phyloP scores from a whole-genome alignment of 2,329 filamentous ascomycete species.

The Diaporthe citri region DNA sequence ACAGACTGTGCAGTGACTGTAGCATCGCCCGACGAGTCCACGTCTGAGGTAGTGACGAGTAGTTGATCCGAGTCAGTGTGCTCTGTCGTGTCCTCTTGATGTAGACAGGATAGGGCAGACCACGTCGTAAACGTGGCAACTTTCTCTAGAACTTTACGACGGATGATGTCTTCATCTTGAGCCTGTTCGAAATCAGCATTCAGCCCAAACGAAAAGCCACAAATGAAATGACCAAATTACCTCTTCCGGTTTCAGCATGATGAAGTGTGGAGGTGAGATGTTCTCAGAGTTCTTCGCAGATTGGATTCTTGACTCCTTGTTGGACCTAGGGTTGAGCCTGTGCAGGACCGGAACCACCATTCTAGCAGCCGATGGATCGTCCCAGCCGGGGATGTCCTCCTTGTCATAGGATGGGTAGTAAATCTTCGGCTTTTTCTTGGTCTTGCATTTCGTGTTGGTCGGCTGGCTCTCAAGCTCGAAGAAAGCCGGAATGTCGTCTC shows the following conservation, averaged over 20 bases:
- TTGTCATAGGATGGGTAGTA: constrained; percentile 62
- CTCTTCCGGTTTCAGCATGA: constrained; percentile 81
- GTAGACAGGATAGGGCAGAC: constrained; percentile 46
- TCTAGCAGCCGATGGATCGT: constrained; percentile 72
- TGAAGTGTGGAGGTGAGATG: constrained; percentile 72
- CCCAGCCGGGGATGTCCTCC: constrained; percentile 62
- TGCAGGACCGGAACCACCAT: constrained; percentile 81
- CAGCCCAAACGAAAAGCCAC: constrained; percentile 33
- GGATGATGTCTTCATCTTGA: constrained; percentile 75
- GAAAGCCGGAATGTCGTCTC: constrained; percentile 76
- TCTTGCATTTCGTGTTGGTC: constrained; percentile 75
- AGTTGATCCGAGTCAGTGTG: constrained; percentile 77
- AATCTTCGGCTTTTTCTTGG: constrained; percentile 55
- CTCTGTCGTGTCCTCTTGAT: constrained; percentile 64
- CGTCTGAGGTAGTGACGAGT: constrained; percentile 72
- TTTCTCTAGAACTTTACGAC: constrained; percentile 83
- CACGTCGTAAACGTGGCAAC: constrained; percentile 82
- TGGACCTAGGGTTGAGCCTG: constrained; percentile 56
- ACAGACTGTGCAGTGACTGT: constrained; percentile 80
- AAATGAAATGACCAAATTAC: constrained; percentile 51
- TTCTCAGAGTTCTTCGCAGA: constrained; percentile 46
- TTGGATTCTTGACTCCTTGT: constrained; percentile 18
- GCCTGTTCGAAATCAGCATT: constrained; percentile 57
- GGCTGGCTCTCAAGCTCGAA: constrained; percentile 83
- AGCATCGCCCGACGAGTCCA: constrained; percentile 75